Base-by-base conservation (phyloP, 2,329 filamentous ascomycete species). In the Pseudocercospora fuligena region DNA sequence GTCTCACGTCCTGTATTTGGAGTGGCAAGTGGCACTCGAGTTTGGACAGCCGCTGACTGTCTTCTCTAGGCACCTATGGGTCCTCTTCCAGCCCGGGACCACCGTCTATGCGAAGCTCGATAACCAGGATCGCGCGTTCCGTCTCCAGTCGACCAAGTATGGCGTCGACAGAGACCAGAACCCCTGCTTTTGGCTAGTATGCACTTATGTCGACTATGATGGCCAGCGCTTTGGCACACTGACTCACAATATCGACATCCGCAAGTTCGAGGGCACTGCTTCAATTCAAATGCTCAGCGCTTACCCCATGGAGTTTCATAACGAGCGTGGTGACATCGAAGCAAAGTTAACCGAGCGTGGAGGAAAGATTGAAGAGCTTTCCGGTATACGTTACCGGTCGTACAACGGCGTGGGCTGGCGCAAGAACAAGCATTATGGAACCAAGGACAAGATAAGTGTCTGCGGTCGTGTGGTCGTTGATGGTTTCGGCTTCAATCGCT, bases 381-480 rank as follows among this genome's bases (percentile, higher is more conserved):
- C 80, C 49, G 84, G 84, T 1, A 82, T 81, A 27, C 81, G 85
- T 63, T 86, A 84, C 74, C 82, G 81, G 62, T 77, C 80, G 1
- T 87, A 87, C 68, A 78, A 82, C 29, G 84, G 84, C 5, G 70
- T 83, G 16, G 80, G 78, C 2, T 82, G 79, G 80, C 74, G 73
- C 27, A 71, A 77, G 5, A 77, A 77, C 5, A 68, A 73, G 5
- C 72, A 70, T 31, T 69, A 69, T 64, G 72, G 70, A 60, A 69
- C 72, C 36, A 75, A 75, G 66, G 78, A 82, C 67, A 81, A 81
- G 66, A 80, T 79, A 66, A 79, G 77, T 65, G 74, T 85, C 66
- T 83, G 83, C 65, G 82, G 82, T 33, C 79, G 84, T 21, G 81
- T 87, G 27, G 80, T 87, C 49, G 82, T 87, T 54, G 85, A 87